Evolutionary conservation across 148 eudicot species (phyloP), one percentile per base, ranked within the genome.

Genomic region (Hydrangea macrophylla): DNA sequence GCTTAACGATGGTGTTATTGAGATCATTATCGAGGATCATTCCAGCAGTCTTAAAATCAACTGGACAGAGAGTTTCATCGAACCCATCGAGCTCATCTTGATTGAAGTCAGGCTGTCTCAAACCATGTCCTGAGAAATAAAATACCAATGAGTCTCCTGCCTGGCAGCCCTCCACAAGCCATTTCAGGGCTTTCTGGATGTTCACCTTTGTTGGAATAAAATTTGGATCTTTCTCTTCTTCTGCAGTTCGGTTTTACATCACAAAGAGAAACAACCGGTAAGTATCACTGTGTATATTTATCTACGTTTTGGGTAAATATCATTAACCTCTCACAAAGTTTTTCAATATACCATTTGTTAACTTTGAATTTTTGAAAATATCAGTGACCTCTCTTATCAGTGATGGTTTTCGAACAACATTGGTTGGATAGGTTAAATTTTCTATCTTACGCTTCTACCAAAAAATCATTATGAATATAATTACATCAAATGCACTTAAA

Each of bases 121-220:
- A 54, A 31, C 96, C 96, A 66, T 90, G 96, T 7, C 96, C 96
- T 6, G 96, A 87, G 75, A 76, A 90, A 70, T 79, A 83, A 63
- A 90, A 90, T 36, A 87, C 92, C 80, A 90, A 54, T 13, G 92
- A 90, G 76, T 90, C 96, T 55, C 92, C 96, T 6, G 82, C 27
- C 68, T 70, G 80, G 66, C 82, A 76, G 48, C 82, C 92, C 25
- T 78, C 68, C 30, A 81, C 83, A n/a, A 90, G 83, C 96, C 96
- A 90, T 73, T 67, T 77, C 60, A 90, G 65, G 40, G 79, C 89
- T 24, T 76, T 73, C 61, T 79, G 82, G 18, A 90, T 85, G 75
- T 85, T 90, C 64, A 69, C 70, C 81, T 70, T 90, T 7, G 92
- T 85, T 36, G 96, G 96, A 17, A 11, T 32, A 6, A 18, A 39